Evolutionary conservation across 495 filamentous ascomycete species (phyloP), one percentile per base, ranked within the genome.

Genomic region (Daldinia concentrica): DNA sequence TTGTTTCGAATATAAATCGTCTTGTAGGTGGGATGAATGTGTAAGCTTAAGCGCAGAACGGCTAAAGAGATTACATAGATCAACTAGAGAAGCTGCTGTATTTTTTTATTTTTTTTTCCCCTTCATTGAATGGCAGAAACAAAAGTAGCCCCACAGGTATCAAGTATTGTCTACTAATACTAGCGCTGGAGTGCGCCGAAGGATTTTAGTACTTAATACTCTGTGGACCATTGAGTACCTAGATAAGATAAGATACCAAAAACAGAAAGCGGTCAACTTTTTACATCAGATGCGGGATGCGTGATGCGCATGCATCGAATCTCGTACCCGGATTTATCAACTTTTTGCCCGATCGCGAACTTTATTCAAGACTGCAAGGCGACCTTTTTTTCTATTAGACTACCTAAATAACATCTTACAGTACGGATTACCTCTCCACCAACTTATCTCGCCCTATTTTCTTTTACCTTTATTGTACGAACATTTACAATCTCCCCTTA

Each of bases 271-370:
- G 69, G 69, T 72, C 59, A 57, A 50, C 3, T 52, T 68, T 68
- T 68, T 50, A 29, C 32, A n/a, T n/a, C n/a, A 63, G 59, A 29
- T 67, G 69, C 59, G 69, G 69, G 59, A 72, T 72, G 69, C 57
- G 41, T 22, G 59, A 72, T 72, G 69, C 57, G 41, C 29, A 19
- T 24, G 17, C 9, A 64, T 41, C 24, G 24, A 24, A 52, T 52
- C 29, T 54, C n/a, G 12, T 27, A 59, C 34, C 26, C 27, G 12
- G 34, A 52, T 17, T 59, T 58, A 48, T 66, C 15, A 24, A 54
- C 43, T 51, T 34, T 58, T 36, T 36, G 19, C 37, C 43, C 43
- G 43, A 48, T 48, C 43, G 43, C 43, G 43, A 60, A 60, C 30
- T 57, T 57, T 57, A 48, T 48, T 48, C 43, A 14, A 48, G 19